Conservation (phyloP, 176 grass and related monocot species). For the Themeda triandra region DNA sequence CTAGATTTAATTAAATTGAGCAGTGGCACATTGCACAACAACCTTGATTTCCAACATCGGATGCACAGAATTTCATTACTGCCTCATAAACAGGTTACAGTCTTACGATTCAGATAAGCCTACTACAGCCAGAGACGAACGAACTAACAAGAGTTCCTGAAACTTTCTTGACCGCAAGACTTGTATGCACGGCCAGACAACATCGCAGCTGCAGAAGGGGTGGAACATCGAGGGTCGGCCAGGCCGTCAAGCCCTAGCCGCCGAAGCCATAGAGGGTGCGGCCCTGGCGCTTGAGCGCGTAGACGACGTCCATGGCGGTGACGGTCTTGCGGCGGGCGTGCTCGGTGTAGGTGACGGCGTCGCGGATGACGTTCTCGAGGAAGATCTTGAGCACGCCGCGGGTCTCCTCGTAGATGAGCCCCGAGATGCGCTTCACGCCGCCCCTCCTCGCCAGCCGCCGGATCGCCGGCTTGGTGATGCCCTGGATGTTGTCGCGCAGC, state of each 20-base stretch:
- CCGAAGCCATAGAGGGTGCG: conserved; percentile 83
- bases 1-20: background rate
- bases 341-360: conserved; percentile 87
- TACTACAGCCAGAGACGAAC: background rate
- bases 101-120: background rate
- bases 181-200: background rate
- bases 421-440: conserved; percentile 80
- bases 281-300: conserved; percentile 87
- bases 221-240: too few relatives aligned
- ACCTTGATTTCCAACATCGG: background rate
- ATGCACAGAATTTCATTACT: background rate
- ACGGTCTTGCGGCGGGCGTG: conserved; percentile 81
- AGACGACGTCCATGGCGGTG: conserved; percentile 88
- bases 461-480: conserved; percentile 61
- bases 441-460: conserved; percentile 33
- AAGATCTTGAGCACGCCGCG: conserved; percentile 92
- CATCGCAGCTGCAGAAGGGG: background rate
- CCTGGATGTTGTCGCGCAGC: conserved; percentile 49
- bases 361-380: conserved; percentile 88
- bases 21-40: background rate
- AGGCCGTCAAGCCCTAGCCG: conserved; percentile 35
- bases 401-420: conserved; percentile 95
- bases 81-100: background rate
- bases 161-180: conserved; percentile 30
- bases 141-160: background rate